Evolutionary conservation across 169 alveolate genomes (phyloP), one percentile per base, ranked within the genome.

Genomic region (Plasmodium knowlesi): DNA sequence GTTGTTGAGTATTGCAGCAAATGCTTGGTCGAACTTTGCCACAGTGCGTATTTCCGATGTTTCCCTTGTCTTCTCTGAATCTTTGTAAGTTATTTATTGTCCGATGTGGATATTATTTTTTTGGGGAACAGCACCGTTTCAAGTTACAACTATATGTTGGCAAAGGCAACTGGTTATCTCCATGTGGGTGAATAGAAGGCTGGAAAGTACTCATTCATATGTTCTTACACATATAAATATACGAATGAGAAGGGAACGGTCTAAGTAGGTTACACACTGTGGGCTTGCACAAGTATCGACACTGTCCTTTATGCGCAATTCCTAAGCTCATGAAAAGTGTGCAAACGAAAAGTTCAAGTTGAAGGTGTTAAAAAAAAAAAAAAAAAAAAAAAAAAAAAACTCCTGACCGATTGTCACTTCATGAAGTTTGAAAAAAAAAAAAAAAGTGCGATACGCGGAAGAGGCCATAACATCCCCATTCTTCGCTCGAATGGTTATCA

Each of bases 321-420:
- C 22, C 6, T 50, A 14, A 0, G 61, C 28, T 73, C 28, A 25
- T 73, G 46, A 73, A 73, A 73, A 73, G 46, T 34, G 46, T 73
- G 46, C 39, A 34, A 72, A 32, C n/a, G n/a, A n/a, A n/a, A n/a
- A n/a, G n/a, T n/a, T n/a, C n/a, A n/a, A n/a, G n/a, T n/a, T n/a
- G n/a, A n/a, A n/a, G n/a, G n/a, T n/a, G n/a, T n/a, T n/a, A 72
- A 72, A 19, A 72, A 41, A 34, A 34, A 34, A 71, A 71, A 71
- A 71, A 71, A 39, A 39, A 39, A 39, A 39, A 39, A 41, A 34
- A 34, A 73, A 83, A 83, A 83, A 83, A 34, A 32, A 83, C 57
- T 61, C 82, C 57, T 34, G 82, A 57, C 54, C 70, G 30, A 57
- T 22, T 46, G 41, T 10, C 34, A 34, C 14, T 82, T 82, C 82